Evolutionary conservation across 2,329 filamentous ascomycete genomes (phyloP).

Genomic region (Neofusicoccum ribis): DNA sequence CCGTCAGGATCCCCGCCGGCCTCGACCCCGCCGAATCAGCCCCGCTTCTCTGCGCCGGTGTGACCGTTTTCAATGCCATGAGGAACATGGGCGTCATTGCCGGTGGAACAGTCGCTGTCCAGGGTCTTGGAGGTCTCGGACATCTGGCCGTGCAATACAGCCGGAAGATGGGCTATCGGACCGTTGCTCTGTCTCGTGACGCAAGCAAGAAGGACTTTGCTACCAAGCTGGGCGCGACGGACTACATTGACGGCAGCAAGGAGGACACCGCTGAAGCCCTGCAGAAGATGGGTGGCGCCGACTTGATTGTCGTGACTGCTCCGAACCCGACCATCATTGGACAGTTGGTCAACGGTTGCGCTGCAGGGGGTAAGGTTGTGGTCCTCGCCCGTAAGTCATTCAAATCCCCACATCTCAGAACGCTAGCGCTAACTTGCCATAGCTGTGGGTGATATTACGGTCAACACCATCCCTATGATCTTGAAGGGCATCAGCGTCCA

Average conservation of each 20-base stretch:
- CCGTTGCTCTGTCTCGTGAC: slow-evolving; percentile 53
- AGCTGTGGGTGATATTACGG: slow-evolving; percentile 47
- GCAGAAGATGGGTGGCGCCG: slow-evolving; percentile 61
- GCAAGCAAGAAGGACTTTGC: slow-evolving; percentile 56
- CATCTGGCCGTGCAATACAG: slow-evolving; percentile 57
- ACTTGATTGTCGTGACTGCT: slow-evolving; percentile 63
- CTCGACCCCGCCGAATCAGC: slow-evolving; percentile 48
- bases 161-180: slow-evolving; percentile 53
- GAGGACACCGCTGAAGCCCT: slow-evolving; percentile 53
- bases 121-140: slow-evolving; percentile 55
- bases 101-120: slow-evolving; percentile 52
- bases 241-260: slow-evolving; percentile 57
- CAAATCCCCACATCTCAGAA: neutral
- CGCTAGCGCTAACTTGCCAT: neutral
- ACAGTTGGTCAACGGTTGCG: slow-evolving; percentile 56
- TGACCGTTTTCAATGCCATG: slow-evolving; percentile 56
- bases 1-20: slow-evolving; percentile 52
- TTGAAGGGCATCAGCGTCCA: slow-evolving; percentile 49
- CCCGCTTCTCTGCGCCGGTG: slow-evolving; percentile 50
- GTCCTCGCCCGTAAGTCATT: slow-evolving; percentile 51
- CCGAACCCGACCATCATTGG: slow-evolving; percentile 59
- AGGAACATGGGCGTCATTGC: slow-evolving; percentile 48
- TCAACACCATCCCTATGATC: slow-evolving; percentile 48
- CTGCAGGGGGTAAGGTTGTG: slow-evolving; percentile 58
- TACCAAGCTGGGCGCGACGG: slow-evolving; percentile 55